Evolutionary conservation across 1,284 basidiomycete species (phyloP).

Genomic region (Cryptococcus sp.): DNA sequence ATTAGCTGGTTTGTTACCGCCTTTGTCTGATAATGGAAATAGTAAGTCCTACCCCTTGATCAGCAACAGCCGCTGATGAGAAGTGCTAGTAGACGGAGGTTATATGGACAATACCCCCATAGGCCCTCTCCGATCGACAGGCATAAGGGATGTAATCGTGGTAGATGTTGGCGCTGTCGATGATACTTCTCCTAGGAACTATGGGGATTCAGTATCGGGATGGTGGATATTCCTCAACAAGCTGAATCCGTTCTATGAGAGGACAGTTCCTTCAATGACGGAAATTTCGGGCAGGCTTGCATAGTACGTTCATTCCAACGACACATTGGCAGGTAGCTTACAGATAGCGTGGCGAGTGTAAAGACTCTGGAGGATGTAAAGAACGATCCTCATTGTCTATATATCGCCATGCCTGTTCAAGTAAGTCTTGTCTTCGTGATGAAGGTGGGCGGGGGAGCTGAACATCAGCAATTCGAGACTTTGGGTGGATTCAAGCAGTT

Average conservation of each 20-base stretch:
- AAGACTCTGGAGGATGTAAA: conserved; percentile 94
- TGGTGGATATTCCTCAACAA: conserved; percentile 91
- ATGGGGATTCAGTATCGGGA: conserved; percentile 92
- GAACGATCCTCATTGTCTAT: conserved; percentile 76
- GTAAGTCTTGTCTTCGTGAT: conserved; percentile 52
- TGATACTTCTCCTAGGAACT: conserved; percentile 90
- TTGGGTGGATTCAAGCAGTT: conserved; percentile 47
- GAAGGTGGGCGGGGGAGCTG: neutral
- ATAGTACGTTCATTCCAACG: conserved; percentile 61
- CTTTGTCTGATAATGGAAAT: conserved; percentile 88
- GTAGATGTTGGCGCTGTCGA: conserved; percentile 93
- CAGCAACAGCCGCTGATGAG: neutral
- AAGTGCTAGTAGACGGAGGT: conserved; percentile 85
- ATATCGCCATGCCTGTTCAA: conserved; percentile 93
- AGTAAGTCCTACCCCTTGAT: conserved; percentile 49
- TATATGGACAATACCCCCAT: conserved; percentile 92
- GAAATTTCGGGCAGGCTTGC: conserved; percentile 94
- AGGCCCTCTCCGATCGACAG: conserved; percentile 85
- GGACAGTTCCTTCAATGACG: conserved; percentile 83
- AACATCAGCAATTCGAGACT: conserved; percentile 34
- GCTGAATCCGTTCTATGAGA: conserved; percentile 75
- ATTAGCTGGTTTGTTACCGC: conserved; percentile 88
- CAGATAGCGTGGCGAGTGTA: conserved; percentile 84
- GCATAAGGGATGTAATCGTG: conserved; percentile 88
- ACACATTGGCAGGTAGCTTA: neutral